Conservation (phyloP, 2,329 filamentous ascomycete genomes). For the Immersiporthe knoxdaviesiana region DNA sequence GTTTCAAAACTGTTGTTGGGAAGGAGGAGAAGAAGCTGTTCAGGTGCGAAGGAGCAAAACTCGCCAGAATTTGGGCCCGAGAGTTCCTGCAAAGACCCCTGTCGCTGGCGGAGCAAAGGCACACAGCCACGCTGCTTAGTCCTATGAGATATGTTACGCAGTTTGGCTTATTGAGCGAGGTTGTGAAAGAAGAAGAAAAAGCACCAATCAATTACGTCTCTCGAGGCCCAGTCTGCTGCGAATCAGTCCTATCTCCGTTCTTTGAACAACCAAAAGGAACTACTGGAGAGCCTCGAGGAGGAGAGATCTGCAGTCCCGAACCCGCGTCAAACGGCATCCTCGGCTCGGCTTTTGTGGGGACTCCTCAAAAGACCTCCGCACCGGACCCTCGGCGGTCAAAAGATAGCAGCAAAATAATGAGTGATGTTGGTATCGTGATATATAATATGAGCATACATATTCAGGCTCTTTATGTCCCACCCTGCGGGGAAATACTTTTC, state of each 20-base stretch:
- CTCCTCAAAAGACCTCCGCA: no score
- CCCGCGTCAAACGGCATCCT: background rate
- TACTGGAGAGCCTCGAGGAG: background rate
- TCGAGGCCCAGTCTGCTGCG: background rate
- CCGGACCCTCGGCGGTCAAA: background rate
- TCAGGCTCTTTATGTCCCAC: background rate
- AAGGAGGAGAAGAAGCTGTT: no score
- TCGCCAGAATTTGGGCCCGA: background rate
- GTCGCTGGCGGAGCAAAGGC: slow-evolving; percentile 7
- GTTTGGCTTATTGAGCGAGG: background rate
- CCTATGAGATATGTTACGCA: slow-evolving; percentile 2
- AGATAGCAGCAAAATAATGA: background rate
- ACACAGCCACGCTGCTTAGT: slow-evolving; percentile 27
- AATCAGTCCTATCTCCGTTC: background rate
- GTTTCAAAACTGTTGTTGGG: no score
- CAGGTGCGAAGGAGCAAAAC: background rate
- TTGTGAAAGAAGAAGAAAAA: no score
- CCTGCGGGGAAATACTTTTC: slow-evolving; percentile 7
- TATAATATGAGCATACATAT: background rate
- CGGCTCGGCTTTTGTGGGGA: slow-evolving; percentile 8
- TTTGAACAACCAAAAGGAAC: background rate
- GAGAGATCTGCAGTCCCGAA: background rate
- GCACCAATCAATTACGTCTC: background rate
- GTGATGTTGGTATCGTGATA: background rate
- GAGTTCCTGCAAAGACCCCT: slow-evolving; percentile 10